A percentile compares a stretch with the other conserved stretches of the same genome.
Conservation (phyloP, 2,329 filamentous ascomycete genomes). For the Penicillium sp. region DNA sequence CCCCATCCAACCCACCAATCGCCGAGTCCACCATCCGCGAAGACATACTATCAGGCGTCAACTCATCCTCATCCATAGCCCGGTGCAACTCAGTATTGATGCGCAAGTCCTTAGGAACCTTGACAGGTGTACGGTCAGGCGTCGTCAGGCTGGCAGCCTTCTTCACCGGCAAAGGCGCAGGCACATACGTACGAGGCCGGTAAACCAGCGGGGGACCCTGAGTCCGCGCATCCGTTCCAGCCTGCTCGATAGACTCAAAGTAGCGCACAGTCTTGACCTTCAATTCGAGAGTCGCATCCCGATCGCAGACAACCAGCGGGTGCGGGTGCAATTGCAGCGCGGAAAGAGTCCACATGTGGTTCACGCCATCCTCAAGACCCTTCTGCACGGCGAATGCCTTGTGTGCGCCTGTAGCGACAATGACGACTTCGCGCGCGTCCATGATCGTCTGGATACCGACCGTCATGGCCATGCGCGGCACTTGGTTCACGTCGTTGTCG, state of each 20-base stretch:
- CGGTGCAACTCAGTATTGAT: constrained; percentile 52
- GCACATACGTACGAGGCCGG: constrained; percentile 45
- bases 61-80: constrained; percentile 49
- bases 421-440: constrained; percentile 79
- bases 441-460: constrained; percentile 85
- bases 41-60: constrained; percentile 57
- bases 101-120: constrained; percentile 49
- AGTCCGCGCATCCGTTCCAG: constrained; percentile 58
- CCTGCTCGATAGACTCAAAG: constrained; percentile 73
- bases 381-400: constrained; percentile 80
- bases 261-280: constrained; percentile 77
- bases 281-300: constrained; percentile 75
- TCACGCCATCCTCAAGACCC: constrained; percentile 80
- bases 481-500: constrained; percentile 71
- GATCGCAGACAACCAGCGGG: constrained; percentile 81
- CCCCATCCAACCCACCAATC: constrained; percentile 49
- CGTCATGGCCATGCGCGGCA: constrained; percentile 82
- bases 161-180: constrained; percentile 36
- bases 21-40: constrained; percentile 55
- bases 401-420: constrained; percentile 81
- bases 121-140: constrained; percentile 38
- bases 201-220: constrained; percentile 53
- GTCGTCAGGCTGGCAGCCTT: constrained; percentile 34
- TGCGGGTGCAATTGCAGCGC: constrained; percentile 80
- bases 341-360: constrained; percentile 91